phyloP scores from a whole-genome alignment of 768 basidiomycete species.

The Rickenella mellea region DNA sequence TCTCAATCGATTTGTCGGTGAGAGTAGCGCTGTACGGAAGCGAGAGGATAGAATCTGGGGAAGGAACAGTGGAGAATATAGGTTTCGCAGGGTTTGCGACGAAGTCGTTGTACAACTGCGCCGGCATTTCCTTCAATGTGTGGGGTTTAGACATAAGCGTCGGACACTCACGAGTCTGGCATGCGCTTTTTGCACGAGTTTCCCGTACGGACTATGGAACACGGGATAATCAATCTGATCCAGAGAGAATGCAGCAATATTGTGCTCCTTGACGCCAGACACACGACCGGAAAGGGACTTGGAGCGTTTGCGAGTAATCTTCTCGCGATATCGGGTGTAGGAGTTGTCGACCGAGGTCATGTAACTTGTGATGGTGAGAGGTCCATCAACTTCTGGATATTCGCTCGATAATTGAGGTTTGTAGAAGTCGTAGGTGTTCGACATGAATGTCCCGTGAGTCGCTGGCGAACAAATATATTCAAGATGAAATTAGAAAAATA shows the following conservation, averaged over 20 bases:
- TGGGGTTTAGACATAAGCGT: neutral
- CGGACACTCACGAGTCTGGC: conserved; percentile 51
- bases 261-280: conserved; percentile 12
- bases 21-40: conserved; percentile 65
- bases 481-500: conserved; percentile 6
- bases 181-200: conserved; percentile 95
- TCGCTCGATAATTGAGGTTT: conserved; percentile 95
- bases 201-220: conserved; percentile 98
- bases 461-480: conserved; percentile 38
- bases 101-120: conserved; percentile 76
- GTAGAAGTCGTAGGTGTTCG: conserved; percentile 98
- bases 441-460: conserved; percentile 93
- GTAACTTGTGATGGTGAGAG: conserved; percentile 92
- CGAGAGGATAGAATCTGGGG: conserved; percentile 62
- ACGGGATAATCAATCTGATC: conserved; percentile 85
- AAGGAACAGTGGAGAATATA: conserved; percentile 59
- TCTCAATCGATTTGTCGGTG: conserved; percentile 89
- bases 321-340: conserved; percentile 80
- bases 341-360: conserved; percentile 87
- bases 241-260: conserved; percentile 46
- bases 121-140: neutral
- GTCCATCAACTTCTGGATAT: conserved; percentile 96
- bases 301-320: conserved; percentile 42
- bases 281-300: conserved; percentile 18
- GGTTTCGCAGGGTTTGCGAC: conserved; percentile 61